Percentiles rank a stretch among this genome's conserved stretches.
These are phyloP conservation scores for Colletotrichum eremochloae DNA, from an alignment of 2,329 filamentous ascomycete genomes.

Conservation along the genomic window DNA sequence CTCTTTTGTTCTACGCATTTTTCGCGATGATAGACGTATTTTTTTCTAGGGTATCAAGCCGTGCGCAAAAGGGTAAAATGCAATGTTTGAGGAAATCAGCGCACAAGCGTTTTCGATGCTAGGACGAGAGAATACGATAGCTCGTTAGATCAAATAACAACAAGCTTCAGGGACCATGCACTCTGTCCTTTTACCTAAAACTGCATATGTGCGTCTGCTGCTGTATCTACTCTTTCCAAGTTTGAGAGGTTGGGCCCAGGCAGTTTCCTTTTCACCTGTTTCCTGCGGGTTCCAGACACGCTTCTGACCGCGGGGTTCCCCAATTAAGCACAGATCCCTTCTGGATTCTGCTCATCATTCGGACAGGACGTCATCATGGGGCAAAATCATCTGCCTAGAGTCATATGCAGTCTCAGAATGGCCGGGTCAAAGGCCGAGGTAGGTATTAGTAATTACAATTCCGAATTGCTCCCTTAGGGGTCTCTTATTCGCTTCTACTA, in stretches of 20 bases:
- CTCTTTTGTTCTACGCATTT: not conserved
- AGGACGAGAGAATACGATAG: not conserved
- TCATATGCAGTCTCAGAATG: not conserved
- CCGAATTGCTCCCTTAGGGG: not conserved
- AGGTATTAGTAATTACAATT: not conserved
- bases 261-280: conserved; percentile 3
- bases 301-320: not conserved
- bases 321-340: conserved; percentile 17
- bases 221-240: not conserved
- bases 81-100: not conserved
- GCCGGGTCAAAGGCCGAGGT: not conserved
- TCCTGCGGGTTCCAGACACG: not conserved
- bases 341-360: conserved; percentile 28
- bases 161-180: conserved; percentile 11
- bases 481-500: not conserved
- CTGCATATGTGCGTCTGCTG: not conserved
- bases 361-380: conserved; percentile 21
- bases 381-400: conserved; percentile 11
- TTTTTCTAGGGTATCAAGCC: conserved; percentile 14
- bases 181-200: not conserved
- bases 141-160: not conserved
- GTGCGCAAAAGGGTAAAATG: not conserved
- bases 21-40: conserved; percentile 18
- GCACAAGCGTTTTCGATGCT: not conserved
- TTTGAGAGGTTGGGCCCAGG: not conserved